A percentile compares a stretch with the other conserved stretches of the same genome.
Evolutionary conservation across 1,284 basidiomycete genomes (phyloP).

Genomic region (Microstroma glucosiphilum): DNA sequence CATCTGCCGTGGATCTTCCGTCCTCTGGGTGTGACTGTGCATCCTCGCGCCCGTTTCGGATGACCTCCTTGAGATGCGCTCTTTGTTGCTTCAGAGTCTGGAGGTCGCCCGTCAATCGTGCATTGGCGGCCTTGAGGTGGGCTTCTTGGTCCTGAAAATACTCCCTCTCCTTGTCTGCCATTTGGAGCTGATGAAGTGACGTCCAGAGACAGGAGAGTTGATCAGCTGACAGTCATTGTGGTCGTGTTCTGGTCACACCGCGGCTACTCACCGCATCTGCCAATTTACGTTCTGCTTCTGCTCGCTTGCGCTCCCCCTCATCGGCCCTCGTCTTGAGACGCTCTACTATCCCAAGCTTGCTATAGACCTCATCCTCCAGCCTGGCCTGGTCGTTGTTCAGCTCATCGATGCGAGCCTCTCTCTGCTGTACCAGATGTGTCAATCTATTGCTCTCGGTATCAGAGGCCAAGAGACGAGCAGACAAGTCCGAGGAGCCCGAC

Average conservation of each 20-base stretch:
- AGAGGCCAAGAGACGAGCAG: slow-evolving; percentile 19
- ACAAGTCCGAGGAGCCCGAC: slow-evolving; percentile 16
- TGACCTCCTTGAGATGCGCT: slow-evolving; percentile 17
- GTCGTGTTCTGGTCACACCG: slow-evolving; percentile 1
- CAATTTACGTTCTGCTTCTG: slow-evolving; percentile 33
- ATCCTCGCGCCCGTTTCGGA: background rate
- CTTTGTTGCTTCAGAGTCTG: slow-evolving; percentile 27
- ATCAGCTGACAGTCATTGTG: background rate
- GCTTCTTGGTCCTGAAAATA: slow-evolving; percentile 36
- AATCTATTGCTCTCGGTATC: slow-evolving; percentile 22
- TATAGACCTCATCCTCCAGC: slow-evolving; percentile 32
- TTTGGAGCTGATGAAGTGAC: slow-evolving; percentile 8
- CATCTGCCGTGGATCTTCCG: background rate
- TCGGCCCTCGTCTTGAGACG: slow-evolving; percentile 31
- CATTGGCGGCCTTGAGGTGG: slow-evolving; percentile 33
- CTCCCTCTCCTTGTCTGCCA: slow-evolving; percentile 39
- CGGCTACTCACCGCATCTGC: slow-evolving; percentile 21
- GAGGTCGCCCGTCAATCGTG: slow-evolving; percentile 27
- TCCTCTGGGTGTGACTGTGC: background rate
- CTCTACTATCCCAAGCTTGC: slow-evolving; percentile 28
- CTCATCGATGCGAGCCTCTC: slow-evolving; percentile 38
- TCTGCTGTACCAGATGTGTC: slow-evolving; percentile 22
- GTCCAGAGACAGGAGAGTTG: no score
- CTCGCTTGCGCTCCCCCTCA: slow-evolving; percentile 27
- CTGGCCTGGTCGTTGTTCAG: slow-evolving; percentile 37